phyloP scores from a whole-genome alignment of 768 basidiomycete species.

The Termitomyces sp. region DNA sequence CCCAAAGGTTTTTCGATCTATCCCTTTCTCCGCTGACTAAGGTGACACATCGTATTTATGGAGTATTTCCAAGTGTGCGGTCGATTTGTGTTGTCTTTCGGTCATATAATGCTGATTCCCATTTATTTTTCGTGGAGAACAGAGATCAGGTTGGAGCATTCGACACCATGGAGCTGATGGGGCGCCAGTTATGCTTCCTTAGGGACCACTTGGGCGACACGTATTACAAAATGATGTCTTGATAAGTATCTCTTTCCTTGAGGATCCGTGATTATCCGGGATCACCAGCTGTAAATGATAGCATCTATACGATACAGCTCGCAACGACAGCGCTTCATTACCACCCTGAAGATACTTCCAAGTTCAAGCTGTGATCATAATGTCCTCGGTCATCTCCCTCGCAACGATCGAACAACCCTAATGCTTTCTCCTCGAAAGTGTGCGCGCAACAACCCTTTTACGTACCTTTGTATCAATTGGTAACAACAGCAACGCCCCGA shows the following conservation, averaged over 20 bases:
- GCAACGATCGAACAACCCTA: not conserved
- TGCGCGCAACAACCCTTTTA: not conserved
- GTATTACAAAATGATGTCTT: not conserved
- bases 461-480: not conserved
- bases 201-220: not conserved
- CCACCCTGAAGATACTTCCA: not conserved
- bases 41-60: no score
- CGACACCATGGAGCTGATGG: not conserved
- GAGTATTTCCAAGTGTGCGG: not conserved
- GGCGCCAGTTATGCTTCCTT: not conserved
- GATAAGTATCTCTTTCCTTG: not conserved
- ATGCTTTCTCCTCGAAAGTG: not conserved
- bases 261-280: not conserved
- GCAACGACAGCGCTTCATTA: not conserved
- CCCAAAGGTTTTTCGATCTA: not conserved
- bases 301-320: not conserved
- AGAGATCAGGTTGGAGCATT: not conserved
- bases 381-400: not conserved
- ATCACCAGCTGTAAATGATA: not conserved
- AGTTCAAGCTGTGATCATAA: not conserved
- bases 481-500: not conserved
- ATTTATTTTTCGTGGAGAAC: not conserved
- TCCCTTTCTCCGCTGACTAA: not conserved
- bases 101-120: not conserved
- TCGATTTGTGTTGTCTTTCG: not conserved